phyloP scores from a whole-genome alignment of 108 stramenopile genomes.

The Aurantiochytrium sp. region DNA sequence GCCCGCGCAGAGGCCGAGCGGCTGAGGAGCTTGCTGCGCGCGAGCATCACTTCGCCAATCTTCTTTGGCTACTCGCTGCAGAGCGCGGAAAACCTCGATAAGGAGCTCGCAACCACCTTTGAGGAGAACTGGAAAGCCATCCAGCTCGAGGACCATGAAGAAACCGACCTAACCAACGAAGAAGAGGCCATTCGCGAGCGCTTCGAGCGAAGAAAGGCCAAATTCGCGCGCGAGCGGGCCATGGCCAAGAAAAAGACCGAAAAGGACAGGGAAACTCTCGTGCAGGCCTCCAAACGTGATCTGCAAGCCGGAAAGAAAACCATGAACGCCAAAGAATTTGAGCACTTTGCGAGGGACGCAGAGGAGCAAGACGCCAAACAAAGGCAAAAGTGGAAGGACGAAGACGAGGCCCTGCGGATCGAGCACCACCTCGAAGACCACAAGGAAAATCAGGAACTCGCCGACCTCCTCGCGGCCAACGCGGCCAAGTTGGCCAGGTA shows the following conservation, averaged over 20 bases:
- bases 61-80: background rate
- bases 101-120: background rate
- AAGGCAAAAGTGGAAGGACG: background rate
- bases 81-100: background rate
- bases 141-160: background rate
- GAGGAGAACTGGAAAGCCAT: background rate
- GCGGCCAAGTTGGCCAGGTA: background rate
- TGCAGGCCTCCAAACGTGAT: background rate
- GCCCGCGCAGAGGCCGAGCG: background rate
- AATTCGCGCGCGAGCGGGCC: background rate
- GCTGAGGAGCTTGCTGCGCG: background rate
- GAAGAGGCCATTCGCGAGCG: background rate
- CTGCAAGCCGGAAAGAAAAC: background rate
- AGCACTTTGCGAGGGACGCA: conserved; percentile 5
- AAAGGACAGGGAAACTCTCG: background rate
- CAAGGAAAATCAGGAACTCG: background rate
- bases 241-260: background rate
- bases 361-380: background rate
- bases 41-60: background rate
- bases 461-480: background rate
- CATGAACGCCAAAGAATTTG: background rate
- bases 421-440: background rate
- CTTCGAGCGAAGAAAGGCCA: background rate
- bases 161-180: background rate
- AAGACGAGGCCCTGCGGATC: background rate